Conservation (phyloP, 2,329 filamentous ascomycete species). For the Epichloe gansuensis region DNA sequence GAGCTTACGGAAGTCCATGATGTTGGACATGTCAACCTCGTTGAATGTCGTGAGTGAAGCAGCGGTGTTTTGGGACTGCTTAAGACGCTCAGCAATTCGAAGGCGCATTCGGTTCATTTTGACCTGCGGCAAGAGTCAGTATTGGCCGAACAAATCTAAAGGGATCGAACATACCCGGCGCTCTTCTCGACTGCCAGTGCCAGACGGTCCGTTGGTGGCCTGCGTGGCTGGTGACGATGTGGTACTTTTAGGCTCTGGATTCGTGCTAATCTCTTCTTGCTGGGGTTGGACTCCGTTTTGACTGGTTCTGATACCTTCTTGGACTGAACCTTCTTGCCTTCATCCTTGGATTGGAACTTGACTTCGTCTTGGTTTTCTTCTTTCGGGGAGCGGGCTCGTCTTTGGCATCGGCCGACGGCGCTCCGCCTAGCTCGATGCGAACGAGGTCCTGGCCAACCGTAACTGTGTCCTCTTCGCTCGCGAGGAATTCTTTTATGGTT, state of each 20-base stretch:
- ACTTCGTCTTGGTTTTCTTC: slow-evolving; percentile 16
- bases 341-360: not conserved
- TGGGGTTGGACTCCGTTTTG: slow-evolving; percentile 12
- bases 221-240: slow-evolving; percentile 13
- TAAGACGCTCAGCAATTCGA: slow-evolving; percentile 90
- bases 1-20: slow-evolving; percentile 93
- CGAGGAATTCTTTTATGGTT: slow-evolving; percentile 82
- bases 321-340: not conserved
- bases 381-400: slow-evolving; percentile 20
- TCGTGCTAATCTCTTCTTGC: slow-evolving; percentile 12
- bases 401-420: slow-evolving; percentile 25
- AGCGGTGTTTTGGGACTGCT: slow-evolving; percentile 98
- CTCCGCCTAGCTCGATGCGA: slow-evolving; percentile 69
- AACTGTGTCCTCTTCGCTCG: slow-evolving; percentile 89
- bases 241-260: slow-evolving; percentile 26
- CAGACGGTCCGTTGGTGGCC: slow-evolving; percentile 11
- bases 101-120: slow-evolving; percentile 99
- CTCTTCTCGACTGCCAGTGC: slow-evolving; percentile 67
- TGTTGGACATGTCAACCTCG: slow-evolving; percentile 95
- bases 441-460: slow-evolving; percentile 86
- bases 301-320: not conserved
- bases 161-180: slow-evolving; percentile 54
- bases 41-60: slow-evolving; percentile 97
- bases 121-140: slow-evolving; percentile 44
- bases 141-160: not conserved